Evolutionary conservation across 2,329 filamentous ascomycete species (phyloP).

Genomic region (Hypoxylon sp.): DNA sequence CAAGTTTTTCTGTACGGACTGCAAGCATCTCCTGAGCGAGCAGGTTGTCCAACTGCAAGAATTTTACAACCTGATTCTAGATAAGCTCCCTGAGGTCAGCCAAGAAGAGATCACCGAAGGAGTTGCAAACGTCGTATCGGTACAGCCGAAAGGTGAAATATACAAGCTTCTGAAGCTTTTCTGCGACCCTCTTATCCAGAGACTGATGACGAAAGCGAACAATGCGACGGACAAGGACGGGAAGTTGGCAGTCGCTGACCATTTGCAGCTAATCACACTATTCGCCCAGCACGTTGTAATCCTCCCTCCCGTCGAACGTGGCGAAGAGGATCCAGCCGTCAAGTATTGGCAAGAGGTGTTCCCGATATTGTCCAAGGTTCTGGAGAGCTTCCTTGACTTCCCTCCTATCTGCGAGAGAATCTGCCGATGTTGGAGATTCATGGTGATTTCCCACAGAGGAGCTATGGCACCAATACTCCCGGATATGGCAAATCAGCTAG

Average conservation of each 20-base stretch:
- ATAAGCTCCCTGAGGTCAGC: slow-evolving; percentile 85
- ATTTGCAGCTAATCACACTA: slow-evolving; percentile 90
- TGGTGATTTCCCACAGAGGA: slow-evolving; percentile 95
- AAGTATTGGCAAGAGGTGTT: slow-evolving; percentile 97
- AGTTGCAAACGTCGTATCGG: slow-evolving; percentile 90
- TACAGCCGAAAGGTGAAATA: slow-evolving; percentile 82
- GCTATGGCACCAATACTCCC: slow-evolving; percentile 88
- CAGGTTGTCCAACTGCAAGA: slow-evolving; percentile 89
- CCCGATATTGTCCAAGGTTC: slow-evolving; percentile 84
- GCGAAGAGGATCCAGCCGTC: slow-evolving; percentile 87
- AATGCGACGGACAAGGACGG: slow-evolving; percentile 84
- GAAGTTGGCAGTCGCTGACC: slow-evolving; percentile 90
- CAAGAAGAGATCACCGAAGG: slow-evolving; percentile 98
- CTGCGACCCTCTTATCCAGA: slow-evolving; percentile 88
- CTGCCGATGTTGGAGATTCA: slow-evolving; percentile 95
- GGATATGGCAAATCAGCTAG: slow-evolving; percentile 88
- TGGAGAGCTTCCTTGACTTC: slow-evolving; percentile 88
- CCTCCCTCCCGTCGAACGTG: slow-evolving; percentile 77
- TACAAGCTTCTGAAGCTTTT: slow-evolving; percentile 91
- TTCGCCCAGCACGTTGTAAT: slow-evolving; percentile 80
- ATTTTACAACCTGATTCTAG: slow-evolving; percentile 91
- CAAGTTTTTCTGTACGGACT: slow-evolving; percentile 97
- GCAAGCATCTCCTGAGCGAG: slow-evolving; percentile 83
- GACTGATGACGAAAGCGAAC: slow-evolving; percentile 89
- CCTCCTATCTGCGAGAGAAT: slow-evolving; percentile 92